Conservation (phyloP, 305 asterid species). For the Solanum aculeatissimum region DNA sequence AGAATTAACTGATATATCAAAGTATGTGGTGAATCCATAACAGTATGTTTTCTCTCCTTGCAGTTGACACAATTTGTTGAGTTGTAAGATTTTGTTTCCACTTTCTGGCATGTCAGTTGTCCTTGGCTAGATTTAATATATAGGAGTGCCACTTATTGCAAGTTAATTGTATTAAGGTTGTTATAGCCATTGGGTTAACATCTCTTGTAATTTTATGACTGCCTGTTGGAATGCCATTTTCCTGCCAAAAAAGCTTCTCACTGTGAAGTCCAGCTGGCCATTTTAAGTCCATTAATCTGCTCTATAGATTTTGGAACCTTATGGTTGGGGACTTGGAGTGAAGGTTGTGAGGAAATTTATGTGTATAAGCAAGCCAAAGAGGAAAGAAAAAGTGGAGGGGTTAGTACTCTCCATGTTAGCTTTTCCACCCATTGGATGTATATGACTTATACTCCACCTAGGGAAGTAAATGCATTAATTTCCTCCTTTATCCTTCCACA, state of each 20-base stretch:
- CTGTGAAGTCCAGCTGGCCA: background rate
- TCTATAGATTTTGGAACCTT: background rate
- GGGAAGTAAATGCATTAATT: background rate
- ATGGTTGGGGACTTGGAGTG: background rate
- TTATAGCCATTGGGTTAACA: background rate
- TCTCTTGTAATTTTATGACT: background rate
- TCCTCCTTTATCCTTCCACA: background rate
- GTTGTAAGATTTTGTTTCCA: background rate
- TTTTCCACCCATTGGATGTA: background rate
- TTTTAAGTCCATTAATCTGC: background rate
- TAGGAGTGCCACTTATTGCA: background rate
- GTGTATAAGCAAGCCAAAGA: background rate
- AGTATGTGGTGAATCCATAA: conserved; percentile 27
- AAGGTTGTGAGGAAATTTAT: background rate
- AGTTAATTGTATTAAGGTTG: background rate
- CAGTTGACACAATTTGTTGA: background rate
- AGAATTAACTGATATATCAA: conserved; percentile 34
- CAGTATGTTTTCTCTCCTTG: conserved; percentile 6
- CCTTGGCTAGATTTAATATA: background rate
- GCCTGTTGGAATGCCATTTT: background rate
- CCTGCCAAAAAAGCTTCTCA: background rate
- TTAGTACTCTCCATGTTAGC: background rate
- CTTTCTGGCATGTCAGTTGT: background rate
- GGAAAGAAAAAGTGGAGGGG: background rate
- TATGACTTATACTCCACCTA: background rate